These are phyloP conservation scores for Tricholoma hemisulphureum DNA, from an alignment of 768 basidiomycete species.

Conservation along the genomic window DNA sequence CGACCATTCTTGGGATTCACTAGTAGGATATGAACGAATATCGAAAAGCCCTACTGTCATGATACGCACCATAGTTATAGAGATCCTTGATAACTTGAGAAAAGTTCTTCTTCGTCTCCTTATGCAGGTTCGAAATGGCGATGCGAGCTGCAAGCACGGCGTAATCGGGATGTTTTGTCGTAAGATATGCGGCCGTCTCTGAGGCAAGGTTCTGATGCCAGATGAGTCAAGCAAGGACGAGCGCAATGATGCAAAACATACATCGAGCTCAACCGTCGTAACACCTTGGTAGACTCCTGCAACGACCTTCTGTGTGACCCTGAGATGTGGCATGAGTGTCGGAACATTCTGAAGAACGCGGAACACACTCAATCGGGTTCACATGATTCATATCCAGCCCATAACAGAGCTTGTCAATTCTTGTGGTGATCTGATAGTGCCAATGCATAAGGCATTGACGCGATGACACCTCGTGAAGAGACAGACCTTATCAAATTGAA, in stretches of 20 bases:
- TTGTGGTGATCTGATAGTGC: conserved; percentile 68
- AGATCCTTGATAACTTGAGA: conserved; percentile 89
- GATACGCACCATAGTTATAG: conserved; percentile 73
- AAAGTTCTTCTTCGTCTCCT: conserved; percentile 98
- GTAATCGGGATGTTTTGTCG: conserved; percentile 97
- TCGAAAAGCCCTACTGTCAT: background rate
- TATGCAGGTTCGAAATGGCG: conserved; percentile 97
- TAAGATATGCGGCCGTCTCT: conserved; percentile 96
- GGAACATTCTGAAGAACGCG: background rate
- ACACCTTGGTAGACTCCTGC: conserved; percentile 93
- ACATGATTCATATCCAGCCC: conserved; percentile 91
- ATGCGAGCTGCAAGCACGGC: conserved; percentile 98
- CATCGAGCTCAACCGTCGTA: conserved; percentile 96
- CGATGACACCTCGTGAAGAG: conserved; percentile 8
- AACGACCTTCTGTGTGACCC: conserved; percentile 90
- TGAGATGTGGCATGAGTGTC: conserved; percentile 25
- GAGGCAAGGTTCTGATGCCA: conserved; percentile 84
- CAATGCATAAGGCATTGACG: conserved; percentile 14
- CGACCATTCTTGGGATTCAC: conserved; percentile 95
- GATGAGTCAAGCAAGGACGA: background rate
- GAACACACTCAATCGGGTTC: conserved; percentile 83
- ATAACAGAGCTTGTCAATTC: conserved; percentile 90
- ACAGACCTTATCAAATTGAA: conserved; percentile 88
- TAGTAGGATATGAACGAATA: conserved; percentile 19
- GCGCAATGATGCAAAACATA: conserved; percentile 37